phyloP scores from a whole-genome alignment of 495 filamentous ascomycete species.

The Aspergillus bertholletiae region DNA sequence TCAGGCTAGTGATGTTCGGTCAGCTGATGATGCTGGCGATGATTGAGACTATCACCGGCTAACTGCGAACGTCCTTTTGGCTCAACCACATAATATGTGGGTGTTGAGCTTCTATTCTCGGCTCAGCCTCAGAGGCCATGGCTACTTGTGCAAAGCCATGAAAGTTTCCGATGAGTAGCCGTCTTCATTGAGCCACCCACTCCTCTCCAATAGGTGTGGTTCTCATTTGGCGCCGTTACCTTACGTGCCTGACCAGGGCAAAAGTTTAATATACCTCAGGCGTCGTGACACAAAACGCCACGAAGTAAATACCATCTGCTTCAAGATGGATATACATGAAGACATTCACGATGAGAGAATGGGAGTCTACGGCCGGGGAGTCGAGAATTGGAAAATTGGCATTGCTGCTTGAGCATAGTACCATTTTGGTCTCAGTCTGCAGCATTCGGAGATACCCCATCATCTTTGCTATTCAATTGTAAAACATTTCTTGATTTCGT shows the following conservation, averaged over 20 bases:
- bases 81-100: neutral
- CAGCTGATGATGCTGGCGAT: conserved; percentile 17
- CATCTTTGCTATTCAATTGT: neutral
- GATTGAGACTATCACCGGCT: conserved; percentile 17
- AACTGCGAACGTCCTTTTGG: neutral
- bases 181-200: neutral
- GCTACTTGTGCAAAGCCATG: neutral
- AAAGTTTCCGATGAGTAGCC: neutral
- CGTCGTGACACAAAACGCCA: neutral
- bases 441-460: neutral
- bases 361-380: neutral
- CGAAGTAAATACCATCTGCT: neutral
- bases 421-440: neutral
- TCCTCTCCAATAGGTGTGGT: neutral
- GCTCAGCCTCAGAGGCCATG: neutral
- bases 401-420: neutral
- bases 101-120: neutral
- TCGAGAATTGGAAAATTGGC: neutral
- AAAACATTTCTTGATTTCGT: neutral
- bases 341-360: neutral
- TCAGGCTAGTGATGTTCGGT: conserved; percentile 16
- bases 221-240: neutral
- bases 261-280: neutral
- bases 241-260: neutral
- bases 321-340: neutral